Conservation (phyloP, 148 eudicot genomes). For the Polygonum aviculare region DNA sequence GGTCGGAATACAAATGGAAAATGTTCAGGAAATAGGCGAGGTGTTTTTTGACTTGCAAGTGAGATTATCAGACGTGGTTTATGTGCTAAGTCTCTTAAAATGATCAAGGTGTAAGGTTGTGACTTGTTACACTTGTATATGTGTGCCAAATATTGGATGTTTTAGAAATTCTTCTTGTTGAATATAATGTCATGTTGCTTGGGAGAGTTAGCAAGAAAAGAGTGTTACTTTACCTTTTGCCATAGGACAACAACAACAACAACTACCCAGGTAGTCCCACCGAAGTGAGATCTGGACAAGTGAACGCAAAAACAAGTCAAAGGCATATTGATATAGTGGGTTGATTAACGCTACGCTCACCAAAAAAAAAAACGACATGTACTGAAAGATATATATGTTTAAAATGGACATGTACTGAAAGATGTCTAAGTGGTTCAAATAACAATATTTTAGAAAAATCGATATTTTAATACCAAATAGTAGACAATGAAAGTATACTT, state of each 20-base stretch:
- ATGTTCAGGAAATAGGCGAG: background rate
- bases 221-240: background rate
- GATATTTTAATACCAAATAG: no score
- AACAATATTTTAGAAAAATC: no score
- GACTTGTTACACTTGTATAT: background rate
- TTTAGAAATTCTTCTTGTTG: background rate
- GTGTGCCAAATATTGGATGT: background rate
- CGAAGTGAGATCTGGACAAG: no score
- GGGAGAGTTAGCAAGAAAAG: background rate
- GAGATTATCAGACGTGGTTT: constrained; percentile 3
- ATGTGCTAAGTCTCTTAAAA: background rate
- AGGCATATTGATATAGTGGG: no score
- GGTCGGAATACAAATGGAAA: background rate
- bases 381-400: no score
- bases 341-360: no score
- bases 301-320: background rate
- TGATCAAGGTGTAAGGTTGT: background rate
- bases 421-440: no score
- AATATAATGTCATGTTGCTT: background rate
- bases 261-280: no score
- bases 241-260: no score
- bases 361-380: no score
- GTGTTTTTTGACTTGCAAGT: constrained; percentile 1
- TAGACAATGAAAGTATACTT: no score
- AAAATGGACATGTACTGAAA: no score